Evolutionary conservation across 345 rosid species (phyloP).

Genomic region (Acer yangbiense): DNA sequence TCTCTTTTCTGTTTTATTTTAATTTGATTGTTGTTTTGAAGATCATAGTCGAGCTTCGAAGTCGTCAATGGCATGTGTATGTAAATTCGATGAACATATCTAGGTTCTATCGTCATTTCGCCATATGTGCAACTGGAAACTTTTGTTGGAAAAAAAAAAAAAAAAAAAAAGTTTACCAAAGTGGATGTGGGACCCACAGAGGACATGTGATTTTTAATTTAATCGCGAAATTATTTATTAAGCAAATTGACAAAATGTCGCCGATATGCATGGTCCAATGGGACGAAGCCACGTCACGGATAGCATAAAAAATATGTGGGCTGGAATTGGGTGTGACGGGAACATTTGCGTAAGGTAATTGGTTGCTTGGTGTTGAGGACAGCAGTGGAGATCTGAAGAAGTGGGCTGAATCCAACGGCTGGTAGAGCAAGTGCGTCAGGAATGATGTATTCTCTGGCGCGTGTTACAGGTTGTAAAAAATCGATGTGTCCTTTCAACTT

Average conservation of each 20-base stretch:
- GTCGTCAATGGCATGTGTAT: conserved; percentile 28
- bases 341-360: conserved; percentile 31
- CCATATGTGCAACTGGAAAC: conserved; percentile 8
- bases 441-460: conserved; percentile 18
- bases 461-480: conserved; percentile 16
- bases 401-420: conserved; percentile 26
- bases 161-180: neutral
- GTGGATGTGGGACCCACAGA: conserved; percentile 17
- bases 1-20: neutral
- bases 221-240: conserved; percentile 17
- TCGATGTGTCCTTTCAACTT: conserved; percentile 11
- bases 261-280: conserved; percentile 18
- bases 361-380: conserved; percentile 2
- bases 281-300: conserved; percentile 18
- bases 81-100: conserved; percentile 21
- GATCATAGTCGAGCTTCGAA: neutral
- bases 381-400: conserved; percentile 6
- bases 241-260: conserved; percentile 18
- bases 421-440: neutral
- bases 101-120: conserved; percentile 21
- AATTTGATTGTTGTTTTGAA: neutral
- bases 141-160: neutral
- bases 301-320: neutral
- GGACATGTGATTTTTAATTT: conserved; percentile 11
- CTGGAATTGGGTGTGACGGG: conserved; percentile 21